These are phyloP conservation scores for Verticillium tricorpus DNA, from an alignment of 2,329 filamentous ascomycete genomes.

Conservation along the genomic window DNA sequence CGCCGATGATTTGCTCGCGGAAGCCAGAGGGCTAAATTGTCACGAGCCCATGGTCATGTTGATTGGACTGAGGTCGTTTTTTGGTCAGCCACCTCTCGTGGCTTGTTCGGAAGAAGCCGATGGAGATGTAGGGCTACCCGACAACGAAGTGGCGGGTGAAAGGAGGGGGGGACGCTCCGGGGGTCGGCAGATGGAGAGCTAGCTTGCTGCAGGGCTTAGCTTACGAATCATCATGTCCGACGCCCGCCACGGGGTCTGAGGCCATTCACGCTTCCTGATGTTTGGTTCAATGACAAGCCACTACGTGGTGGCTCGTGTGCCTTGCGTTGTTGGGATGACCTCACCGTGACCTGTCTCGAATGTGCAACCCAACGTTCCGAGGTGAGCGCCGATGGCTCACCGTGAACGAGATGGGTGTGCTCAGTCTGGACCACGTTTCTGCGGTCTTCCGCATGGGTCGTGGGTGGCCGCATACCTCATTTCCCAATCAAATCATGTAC, in stretches of 20 bases:
- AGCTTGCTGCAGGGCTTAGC: neutral
- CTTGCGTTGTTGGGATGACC: neutral
- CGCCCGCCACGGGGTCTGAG: too few relatives aligned
- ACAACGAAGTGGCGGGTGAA: too few relatives aligned
- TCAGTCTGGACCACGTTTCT: neutral
- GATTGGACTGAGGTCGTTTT: neutral
- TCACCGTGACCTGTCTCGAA: neutral
- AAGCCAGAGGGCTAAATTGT: too few relatives aligned
- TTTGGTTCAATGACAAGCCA: neutral
- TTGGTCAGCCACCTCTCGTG: neutral
- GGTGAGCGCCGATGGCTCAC: neutral
- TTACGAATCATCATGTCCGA: neutral
- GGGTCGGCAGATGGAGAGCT: neutral
- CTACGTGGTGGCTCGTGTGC: neutral
- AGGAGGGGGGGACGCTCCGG: neutral
- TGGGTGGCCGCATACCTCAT: neutral
- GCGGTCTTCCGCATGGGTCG: neutral
- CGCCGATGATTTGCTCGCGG: too few relatives aligned
- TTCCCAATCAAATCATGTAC: neutral
- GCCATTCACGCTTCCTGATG: neutral
- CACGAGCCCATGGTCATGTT: neutral
- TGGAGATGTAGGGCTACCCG: neutral
- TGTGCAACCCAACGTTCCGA: neutral
- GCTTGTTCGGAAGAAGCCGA: neutral
- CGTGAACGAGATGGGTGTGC: neutral